These are phyloP conservation scores for Lactarius indigo DNA, from an alignment of 768 basidiomycete species.

Conservation along the genomic window DNA sequence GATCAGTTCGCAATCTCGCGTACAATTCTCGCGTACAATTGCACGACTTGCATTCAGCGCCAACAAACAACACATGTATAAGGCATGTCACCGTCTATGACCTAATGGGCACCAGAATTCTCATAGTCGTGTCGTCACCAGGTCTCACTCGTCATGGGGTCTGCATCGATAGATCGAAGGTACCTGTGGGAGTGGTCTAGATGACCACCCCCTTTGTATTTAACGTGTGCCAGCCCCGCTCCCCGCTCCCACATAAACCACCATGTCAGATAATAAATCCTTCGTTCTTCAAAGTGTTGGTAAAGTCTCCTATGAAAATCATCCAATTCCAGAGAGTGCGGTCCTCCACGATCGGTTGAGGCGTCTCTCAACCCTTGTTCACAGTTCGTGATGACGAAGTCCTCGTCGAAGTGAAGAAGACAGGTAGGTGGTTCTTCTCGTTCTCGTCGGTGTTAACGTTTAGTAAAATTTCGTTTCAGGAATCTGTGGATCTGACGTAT, in stretches of 20 bases:
- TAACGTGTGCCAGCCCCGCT: not conserved
- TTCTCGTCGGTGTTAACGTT: constrained; percentile 4
- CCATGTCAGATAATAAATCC: constrained; percentile 72
- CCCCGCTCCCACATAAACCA: constrained; percentile 22
- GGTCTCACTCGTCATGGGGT: not conserved
- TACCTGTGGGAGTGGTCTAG: not conserved
- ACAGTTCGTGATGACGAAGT: constrained; percentile 72
- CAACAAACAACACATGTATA: not conserved
- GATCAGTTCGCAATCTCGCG: not conserved
- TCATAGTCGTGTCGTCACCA: not conserved
- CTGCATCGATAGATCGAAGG: not conserved
- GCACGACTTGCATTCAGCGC: no score
- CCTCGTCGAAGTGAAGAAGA: constrained; percentile 88
- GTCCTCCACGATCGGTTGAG: not conserved
- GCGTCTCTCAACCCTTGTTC: constrained; percentile 18
- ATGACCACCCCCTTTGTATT: not conserved
- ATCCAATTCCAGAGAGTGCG: constrained; percentile 71
- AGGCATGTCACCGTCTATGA: not conserved
- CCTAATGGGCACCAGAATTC: not conserved
- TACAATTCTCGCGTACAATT: not conserved
- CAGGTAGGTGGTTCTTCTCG: constrained; percentile 48
- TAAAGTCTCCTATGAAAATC: constrained; percentile 65
- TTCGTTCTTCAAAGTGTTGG: constrained; percentile 73
- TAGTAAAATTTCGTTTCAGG: constrained; percentile 41
- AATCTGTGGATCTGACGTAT: constrained; percentile 88